Conservation (phyloP, 306 rosid genomes). For the Fragaria nilgerrensis region DNA sequence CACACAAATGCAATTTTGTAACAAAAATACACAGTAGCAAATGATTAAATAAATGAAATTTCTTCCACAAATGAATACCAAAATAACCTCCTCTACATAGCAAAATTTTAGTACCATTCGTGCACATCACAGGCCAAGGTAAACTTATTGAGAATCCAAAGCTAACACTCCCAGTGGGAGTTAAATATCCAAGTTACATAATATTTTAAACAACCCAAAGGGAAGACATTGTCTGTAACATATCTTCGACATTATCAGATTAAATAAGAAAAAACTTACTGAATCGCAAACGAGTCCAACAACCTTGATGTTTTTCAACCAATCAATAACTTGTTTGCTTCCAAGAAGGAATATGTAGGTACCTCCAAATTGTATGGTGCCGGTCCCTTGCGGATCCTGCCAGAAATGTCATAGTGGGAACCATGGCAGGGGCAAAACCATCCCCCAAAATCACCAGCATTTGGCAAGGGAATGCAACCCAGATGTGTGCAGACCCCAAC, state of each 20-base stretch:
- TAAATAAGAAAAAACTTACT: conserved; percentile 24
- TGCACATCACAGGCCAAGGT: conserved; percentile 32
- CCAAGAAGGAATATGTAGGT: conserved; percentile 72
- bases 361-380: conserved; percentile 91
- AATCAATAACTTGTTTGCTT: conserved; percentile 61
- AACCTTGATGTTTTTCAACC: conserved; percentile 48
- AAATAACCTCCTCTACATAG: conserved; percentile 24
- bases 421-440: conserved; percentile 97
- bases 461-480: conserved; percentile 90
- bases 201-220: conserved; percentile 30
- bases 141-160: conserved; percentile 41
- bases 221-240: conserved; percentile 27
- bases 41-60: neutral
- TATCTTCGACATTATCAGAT: conserved; percentile 58
- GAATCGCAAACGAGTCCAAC: neutral
- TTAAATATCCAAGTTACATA: conserved; percentile 32
- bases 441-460: conserved; percentile 86
- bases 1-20: neutral
- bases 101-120: conserved; percentile 21
- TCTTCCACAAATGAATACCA: neutral
- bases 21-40: neutral
- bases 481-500: conserved; percentile 87
- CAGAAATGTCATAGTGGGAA: conserved; percentile 79
- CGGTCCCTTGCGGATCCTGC: conserved; percentile 84
- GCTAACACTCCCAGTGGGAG: conserved; percentile 31